phyloP scores from a whole-genome alignment of 768 basidiomycete species.

The Mycena indigotica region DNA sequence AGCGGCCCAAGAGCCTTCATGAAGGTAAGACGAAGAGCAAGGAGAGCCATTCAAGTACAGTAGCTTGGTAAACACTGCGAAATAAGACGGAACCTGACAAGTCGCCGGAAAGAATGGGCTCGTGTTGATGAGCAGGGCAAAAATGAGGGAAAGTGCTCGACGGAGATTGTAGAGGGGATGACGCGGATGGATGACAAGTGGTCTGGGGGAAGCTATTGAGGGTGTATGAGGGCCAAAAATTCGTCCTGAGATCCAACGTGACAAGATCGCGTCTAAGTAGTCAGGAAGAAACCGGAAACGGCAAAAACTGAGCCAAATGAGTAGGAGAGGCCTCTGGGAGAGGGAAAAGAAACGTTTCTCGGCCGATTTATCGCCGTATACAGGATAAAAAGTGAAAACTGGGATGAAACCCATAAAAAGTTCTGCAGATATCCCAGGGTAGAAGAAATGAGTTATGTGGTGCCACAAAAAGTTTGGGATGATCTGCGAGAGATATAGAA shows the following conservation, averaged over 20 bases:
- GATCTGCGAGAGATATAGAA: neutral
- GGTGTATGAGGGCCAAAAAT: slow-evolving; percentile 1
- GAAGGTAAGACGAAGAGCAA: too few species aligned
- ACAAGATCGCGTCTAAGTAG: neutral
- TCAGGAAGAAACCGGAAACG: neutral
- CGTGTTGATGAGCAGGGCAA: neutral
- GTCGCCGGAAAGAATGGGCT: neutral
- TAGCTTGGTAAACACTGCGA: neutral
- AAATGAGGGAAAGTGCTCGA: slow-evolving; percentile 1
- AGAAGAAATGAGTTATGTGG: neutral
- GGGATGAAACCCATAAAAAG: neutral
- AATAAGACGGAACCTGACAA: neutral
- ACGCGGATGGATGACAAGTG: neutral
- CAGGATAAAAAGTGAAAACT: neutral
- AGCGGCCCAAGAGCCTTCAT: too few species aligned
- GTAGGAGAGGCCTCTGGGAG: neutral
- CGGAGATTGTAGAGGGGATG: neutral
- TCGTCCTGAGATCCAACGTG: neutral
- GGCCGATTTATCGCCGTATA: neutral
- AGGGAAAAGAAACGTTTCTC: neutral
- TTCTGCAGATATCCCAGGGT: neutral
- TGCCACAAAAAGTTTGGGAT: neutral
- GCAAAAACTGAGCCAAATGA: too few species aligned
- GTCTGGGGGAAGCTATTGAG: neutral
- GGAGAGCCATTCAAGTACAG: neutral